A percentile compares a stretch with the other conserved stretches of the same genome.
These are phyloP conservation scores for Fusarium transvaalense DNA, from an alignment of 2,329 filamentous ascomycete species.

Conservation along the genomic window DNA sequence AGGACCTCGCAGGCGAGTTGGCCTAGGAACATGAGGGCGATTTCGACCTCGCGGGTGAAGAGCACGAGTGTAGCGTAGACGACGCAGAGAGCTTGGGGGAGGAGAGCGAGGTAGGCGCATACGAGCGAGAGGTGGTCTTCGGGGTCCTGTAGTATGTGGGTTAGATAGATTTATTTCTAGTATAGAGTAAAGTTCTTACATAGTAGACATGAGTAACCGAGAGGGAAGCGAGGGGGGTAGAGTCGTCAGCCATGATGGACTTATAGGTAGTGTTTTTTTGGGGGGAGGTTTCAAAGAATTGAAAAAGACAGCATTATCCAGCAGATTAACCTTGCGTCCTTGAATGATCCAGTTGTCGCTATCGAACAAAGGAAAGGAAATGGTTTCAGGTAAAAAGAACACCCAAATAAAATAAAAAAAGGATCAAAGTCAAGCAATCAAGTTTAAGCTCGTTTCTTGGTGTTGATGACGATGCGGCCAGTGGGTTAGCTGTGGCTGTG, in stretches of 20 bases:
- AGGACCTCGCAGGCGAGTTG: slow-evolving; percentile 92
- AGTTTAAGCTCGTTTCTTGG: slow-evolving; percentile 17
- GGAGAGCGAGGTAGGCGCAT: slow-evolving; percentile 93
- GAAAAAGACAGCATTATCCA: slow-evolving; percentile 21
- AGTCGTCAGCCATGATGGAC: slow-evolving; percentile 47
- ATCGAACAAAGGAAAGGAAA: not conserved
- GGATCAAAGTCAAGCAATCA: slow-evolving; percentile 3
- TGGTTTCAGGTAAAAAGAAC: not conserved
- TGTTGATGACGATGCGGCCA: slow-evolving; percentile 25
- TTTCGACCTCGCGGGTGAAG: slow-evolving; percentile 90
- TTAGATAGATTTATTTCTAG: not conserved
- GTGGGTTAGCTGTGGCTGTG: too few species aligned
- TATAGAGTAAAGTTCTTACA: slow-evolving; percentile 65
- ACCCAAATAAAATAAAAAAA: not conserved
- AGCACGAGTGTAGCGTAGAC: slow-evolving; percentile 91
- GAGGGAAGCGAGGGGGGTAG: slow-evolving; percentile 83
- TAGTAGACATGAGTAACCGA: slow-evolving; percentile 97
- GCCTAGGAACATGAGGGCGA: slow-evolving; percentile 89
- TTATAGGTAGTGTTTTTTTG: not conserved
- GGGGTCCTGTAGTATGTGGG: slow-evolving; percentile 76
- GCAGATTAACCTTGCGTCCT: not conserved
- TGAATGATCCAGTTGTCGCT: not conserved
- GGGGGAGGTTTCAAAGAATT: slow-evolving; percentile 9
- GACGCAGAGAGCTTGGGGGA: slow-evolving; percentile 91
- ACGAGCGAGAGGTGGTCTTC: slow-evolving; percentile 84